These are phyloP conservation scores for Peronospora tabacina DNA, from an alignment of 352 stramenopile genomes.

Conservation along the genomic window DNA sequence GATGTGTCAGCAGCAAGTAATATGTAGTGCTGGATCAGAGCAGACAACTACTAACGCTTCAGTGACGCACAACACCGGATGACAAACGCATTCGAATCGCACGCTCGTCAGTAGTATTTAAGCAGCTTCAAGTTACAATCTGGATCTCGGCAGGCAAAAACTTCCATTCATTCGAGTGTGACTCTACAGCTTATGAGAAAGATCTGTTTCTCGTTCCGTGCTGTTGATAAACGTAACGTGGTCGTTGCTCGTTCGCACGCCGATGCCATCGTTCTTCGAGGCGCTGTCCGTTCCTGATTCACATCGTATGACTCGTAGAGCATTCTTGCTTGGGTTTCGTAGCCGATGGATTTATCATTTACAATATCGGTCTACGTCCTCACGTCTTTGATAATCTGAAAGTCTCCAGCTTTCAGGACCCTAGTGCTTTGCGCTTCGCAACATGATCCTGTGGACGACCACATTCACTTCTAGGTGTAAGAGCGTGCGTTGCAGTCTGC, in stretches of 20 bases:
- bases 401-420: no score
- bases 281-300: slow-evolving; percentile 15
- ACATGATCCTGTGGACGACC: no score
- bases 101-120: slow-evolving; percentile 6
- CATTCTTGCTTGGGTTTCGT: slow-evolving; percentile 11
- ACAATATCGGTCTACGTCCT: no score
- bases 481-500: no score
- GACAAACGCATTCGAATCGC: slow-evolving; percentile 9
- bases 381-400: no score
- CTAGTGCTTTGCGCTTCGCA: no score
- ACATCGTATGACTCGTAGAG: slow-evolving; percentile 23
- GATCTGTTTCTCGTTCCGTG: slow-evolving; percentile 13
- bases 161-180: slow-evolving; percentile 3
- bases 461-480: no score
- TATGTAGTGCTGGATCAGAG: slow-evolving; percentile 2
- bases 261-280: slow-evolving; percentile 1
- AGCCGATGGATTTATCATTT: no score
- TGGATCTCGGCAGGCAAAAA: background rate
- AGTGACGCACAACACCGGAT: slow-evolving; percentile 10
- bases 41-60: background rate
- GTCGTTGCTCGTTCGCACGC: slow-evolving; percentile 29
- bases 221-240: slow-evolving; percentile 6
- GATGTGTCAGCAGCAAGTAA: slow-evolving; percentile 11
- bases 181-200: background rate
- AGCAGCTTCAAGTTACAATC: background rate